phyloP scores from a whole-genome alignment of 768 basidiomycete species.

The Favolaschia claudopus region DNA sequence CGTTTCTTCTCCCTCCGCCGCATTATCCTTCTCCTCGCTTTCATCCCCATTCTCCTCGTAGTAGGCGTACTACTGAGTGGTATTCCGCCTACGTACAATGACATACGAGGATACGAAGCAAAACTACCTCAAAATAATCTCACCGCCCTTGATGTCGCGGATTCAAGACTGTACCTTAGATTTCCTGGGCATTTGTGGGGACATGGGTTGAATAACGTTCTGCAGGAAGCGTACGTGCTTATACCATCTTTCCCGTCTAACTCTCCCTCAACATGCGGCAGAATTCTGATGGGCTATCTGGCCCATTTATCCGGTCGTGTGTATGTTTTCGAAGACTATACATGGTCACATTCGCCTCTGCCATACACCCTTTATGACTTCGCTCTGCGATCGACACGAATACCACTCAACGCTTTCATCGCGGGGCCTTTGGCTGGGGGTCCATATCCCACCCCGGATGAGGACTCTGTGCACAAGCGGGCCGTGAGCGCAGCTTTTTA shows the following conservation, averaged over 20 bases:
- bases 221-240: constrained; percentile 65
- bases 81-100: constrained; percentile 47
- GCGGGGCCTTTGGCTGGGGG: constrained; percentile 64
- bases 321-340: constrained; percentile 70
- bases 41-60: constrained; percentile 31
- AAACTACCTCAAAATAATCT: constrained; percentile 48
- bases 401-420: constrained; percentile 68
- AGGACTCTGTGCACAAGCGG: constrained; percentile 29
- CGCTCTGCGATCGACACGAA: constrained; percentile 55
- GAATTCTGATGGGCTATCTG: constrained; percentile 59
- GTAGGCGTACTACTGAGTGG: constrained; percentile 44
- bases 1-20: constrained; percentile 38
- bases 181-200: constrained; percentile 68
- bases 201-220: constrained; percentile 66
- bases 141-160: constrained; percentile 18
- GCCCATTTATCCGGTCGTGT: constrained; percentile 58
- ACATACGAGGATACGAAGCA: constrained; percentile 44
- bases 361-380: constrained; percentile 64
- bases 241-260: not conserved
- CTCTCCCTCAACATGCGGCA: constrained; percentile 25
- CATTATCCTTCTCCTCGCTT: constrained; percentile 29
- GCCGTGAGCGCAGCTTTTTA: constrained; percentile 61
- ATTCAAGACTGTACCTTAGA: constrained; percentile 47
- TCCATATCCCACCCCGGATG: constrained; percentile 35
- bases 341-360: constrained; percentile 62